These are phyloP conservation scores for Saccharomyces mikatae DNA, from an alignment of 805 yeast genomes.

Conservation along the genomic window DNA sequence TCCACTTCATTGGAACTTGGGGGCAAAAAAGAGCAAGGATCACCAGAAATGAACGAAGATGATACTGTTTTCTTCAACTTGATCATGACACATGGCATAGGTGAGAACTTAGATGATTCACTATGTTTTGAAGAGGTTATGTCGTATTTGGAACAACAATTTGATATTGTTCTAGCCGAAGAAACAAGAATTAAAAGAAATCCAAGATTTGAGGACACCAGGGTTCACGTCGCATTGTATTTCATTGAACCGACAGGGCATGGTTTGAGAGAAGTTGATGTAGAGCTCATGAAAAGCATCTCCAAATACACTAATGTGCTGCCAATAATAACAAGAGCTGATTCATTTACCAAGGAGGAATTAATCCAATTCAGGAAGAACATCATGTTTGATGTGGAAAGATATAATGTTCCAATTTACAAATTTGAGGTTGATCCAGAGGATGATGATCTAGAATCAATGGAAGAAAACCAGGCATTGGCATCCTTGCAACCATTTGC, in stretches of 20 bases:
- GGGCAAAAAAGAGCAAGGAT: constrained; percentile 5
- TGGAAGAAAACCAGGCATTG: constrained; percentile 58
- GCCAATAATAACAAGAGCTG: constrained; percentile 66
- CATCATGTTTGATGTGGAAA: constrained; percentile 54
- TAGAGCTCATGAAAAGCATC: constrained; percentile 59
- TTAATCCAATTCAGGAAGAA: constrained; percentile 51
- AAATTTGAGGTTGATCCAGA: constrained; percentile 65
- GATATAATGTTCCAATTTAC: constrained; percentile 63
- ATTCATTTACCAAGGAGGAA: constrained; percentile 58
- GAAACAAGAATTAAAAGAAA: constrained; percentile 82
- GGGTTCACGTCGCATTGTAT: constrained; percentile 67
- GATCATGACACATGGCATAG: constrained; percentile 72
- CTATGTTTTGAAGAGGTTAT: constrained; percentile 60
- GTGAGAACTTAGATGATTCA: constrained; percentile 67
- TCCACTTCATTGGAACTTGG: constrained; percentile 30
- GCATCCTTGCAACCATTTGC: constrained; percentile 70
- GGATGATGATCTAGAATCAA: constrained; percentile 61
- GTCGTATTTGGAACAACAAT: constrained; percentile 64
- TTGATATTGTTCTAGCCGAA: constrained; percentile 71
- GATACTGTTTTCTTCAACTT: constrained; percentile 47
- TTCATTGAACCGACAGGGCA: constrained; percentile 73
- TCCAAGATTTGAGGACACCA: constrained; percentile 69
- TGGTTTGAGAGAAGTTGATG: constrained; percentile 67
- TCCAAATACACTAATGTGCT: constrained; percentile 67
- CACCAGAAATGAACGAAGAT: constrained; percentile 11